Evolutionary conservation across 2,329 filamentous ascomycete genomes (phyloP).

Genomic region (Diaporthe aspalathi): DNA sequence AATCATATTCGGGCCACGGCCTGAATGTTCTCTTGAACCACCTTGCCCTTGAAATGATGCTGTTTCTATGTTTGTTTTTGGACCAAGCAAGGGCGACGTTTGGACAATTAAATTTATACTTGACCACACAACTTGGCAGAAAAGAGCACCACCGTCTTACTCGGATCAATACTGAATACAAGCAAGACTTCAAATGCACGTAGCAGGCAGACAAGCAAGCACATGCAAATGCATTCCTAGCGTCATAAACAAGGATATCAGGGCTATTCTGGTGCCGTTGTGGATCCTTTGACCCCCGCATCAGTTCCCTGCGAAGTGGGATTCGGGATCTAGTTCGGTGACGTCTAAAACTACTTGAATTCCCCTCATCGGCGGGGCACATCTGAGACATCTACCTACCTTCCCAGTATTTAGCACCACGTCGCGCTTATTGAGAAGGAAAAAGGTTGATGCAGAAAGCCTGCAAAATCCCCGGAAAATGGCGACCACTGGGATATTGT

Average conservation of each 20-base stretch:
- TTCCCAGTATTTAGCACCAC: too few species aligned
- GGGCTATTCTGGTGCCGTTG: background rate
- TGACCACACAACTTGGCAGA: background rate
- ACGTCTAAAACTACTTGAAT: slow-evolving; percentile 1
- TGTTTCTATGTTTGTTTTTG: background rate
- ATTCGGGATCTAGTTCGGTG: slow-evolving; percentile 6
- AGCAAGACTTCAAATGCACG: background rate
- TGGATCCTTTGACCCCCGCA: slow-evolving; percentile 20
- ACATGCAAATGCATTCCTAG: background rate
- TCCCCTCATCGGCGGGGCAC: slow-evolving; percentile 4
- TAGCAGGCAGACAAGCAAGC: too few species aligned
- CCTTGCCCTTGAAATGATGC: background rate
- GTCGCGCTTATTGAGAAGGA: too few species aligned
- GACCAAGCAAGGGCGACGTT: background rate
- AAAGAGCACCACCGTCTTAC: background rate
- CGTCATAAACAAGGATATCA: background rate
- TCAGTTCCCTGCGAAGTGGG: background rate
- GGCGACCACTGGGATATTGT: slow-evolving; percentile 29
- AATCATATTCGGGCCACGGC: too few species aligned
- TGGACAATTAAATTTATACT: background rate
- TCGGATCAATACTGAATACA: background rate
- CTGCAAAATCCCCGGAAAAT: background rate
- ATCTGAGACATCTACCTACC: too few species aligned
- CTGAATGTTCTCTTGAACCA: background rate
- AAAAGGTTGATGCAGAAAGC: background rate